A percentile compares a stretch with the other conserved stretches of the same genome.
Conservation (phyloP, 352 stramenopile species). For the Globisporangium camurandrum region DNA sequence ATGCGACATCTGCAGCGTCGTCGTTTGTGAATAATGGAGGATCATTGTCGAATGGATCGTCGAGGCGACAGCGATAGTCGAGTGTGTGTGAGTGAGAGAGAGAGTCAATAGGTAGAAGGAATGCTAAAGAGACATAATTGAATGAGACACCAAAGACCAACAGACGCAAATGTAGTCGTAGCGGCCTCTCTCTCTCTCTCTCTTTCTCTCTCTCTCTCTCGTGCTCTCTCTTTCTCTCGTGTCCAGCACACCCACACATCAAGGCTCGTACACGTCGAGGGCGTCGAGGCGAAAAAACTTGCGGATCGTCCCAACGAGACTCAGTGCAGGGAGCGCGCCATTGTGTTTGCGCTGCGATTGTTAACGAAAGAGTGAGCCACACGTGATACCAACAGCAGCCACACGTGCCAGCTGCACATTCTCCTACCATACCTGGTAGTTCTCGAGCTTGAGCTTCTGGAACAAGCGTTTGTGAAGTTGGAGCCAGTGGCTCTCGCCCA, state of each 20-base stretch:
- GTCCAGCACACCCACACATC: too few relatives aligned
- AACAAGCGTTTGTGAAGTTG: constrained; percentile 68
- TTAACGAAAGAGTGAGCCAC: background rate
- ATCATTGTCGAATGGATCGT: constrained; percentile 9
- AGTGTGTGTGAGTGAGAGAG: too few relatives aligned
- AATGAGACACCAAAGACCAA: too few relatives aligned
- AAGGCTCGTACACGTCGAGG: constrained; percentile 56
- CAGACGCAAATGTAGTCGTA: too few relatives aligned
- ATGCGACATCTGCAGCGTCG: constrained; percentile 41
- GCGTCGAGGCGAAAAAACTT: constrained; percentile 61
- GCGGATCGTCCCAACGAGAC: constrained; percentile 48
- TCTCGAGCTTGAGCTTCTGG: constrained; percentile 61
- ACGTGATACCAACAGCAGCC: constrained; percentile 1
- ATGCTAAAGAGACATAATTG: too few relatives aligned
- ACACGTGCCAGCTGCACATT: background rate
- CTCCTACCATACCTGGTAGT: constrained; percentile 35
- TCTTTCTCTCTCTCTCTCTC: too few relatives aligned
- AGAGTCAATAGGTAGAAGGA: too few relatives aligned
- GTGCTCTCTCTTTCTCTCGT: too few relatives aligned
- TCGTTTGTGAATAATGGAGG: constrained; percentile 8
- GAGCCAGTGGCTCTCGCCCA: constrained; percentile 81
- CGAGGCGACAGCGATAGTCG: constrained; percentile 4
- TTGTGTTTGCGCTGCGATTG: constrained; percentile 68
- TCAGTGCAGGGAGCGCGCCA: constrained; percentile 38
- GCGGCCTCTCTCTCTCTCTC: too few relatives aligned